A percentile compares a stretch with the other conserved stretches of the same genome.
These are phyloP conservation scores for Bathelium albidoporum DNA, from an alignment of 495 filamentous ascomycete genomes.

Conservation along the genomic window DNA sequence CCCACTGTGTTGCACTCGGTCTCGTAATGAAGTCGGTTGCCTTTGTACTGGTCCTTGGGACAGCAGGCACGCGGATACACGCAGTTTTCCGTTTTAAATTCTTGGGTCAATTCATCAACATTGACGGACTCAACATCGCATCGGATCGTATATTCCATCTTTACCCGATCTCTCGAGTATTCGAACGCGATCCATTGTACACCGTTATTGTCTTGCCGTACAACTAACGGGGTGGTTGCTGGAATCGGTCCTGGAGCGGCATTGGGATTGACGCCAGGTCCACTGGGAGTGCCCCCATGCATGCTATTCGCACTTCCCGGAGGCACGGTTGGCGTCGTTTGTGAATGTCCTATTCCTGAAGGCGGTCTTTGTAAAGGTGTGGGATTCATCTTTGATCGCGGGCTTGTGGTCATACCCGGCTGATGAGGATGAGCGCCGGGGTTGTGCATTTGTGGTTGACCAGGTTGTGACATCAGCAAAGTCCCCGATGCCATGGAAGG, in stretches of 20 bases:
- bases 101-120: conserved; percentile 67
- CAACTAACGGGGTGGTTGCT: conserved; percentile 91
- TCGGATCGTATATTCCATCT: conserved; percentile 98
- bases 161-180: conserved; percentile 92
- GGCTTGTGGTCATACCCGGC: conserved; percentile 46
- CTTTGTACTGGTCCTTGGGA: conserved; percentile 87
- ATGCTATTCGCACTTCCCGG: conserved; percentile 45
- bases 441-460: conserved; percentile 39
- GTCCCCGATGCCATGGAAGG: conserved; percentile 50
- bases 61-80: conserved; percentile 95
- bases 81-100: conserved; percentile 97
- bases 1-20: conserved; percentile 98
- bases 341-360: conserved; percentile 41
- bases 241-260: conserved; percentile 97
- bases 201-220: conserved; percentile 89
- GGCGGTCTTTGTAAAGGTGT: conserved; percentile 46
- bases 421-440: conserved; percentile 40
- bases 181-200: conserved; percentile 99
- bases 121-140: conserved; percentile 97
- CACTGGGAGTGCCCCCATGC: conserved; percentile 34
- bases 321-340: conserved; percentile 36
- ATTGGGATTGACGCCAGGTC: conserved; percentile 57
- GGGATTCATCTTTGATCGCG: conserved; percentile 51
- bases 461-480: conserved; percentile 48
- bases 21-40: conserved; percentile 90